phyloP scores from a whole-genome alignment of 306 rosid genomes.

The Sindora glabra region DNA sequence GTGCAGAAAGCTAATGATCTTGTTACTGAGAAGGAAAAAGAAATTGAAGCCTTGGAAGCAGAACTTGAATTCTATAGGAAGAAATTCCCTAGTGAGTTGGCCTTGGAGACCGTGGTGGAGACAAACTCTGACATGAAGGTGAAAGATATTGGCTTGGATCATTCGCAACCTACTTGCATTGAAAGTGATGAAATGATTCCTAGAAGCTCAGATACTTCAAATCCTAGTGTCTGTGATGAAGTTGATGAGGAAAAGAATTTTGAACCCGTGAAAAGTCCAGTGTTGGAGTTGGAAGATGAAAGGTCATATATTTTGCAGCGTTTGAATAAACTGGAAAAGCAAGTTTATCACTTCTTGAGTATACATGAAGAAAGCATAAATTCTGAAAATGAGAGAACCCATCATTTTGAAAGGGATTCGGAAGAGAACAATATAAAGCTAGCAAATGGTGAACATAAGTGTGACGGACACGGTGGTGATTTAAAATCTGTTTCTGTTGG shows the following conservation, averaged over 20 bases:
- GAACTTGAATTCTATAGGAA: conserved; percentile 50
- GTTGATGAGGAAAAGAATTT: conserved; percentile 25
- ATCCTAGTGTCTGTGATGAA: conserved; percentile 18
- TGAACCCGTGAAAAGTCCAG: conserved; percentile 20
- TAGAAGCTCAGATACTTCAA: conserved; percentile 21
- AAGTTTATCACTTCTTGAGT: conserved; percentile 40
- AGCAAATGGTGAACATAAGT: conserved; percentile 22
- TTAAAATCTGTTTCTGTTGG: conserved; percentile 31
- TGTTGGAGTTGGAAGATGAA: conserved; percentile 51
- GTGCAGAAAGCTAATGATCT: conserved; percentile 57
- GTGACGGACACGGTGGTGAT: conserved; percentile 16
- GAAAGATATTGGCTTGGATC: conserved; percentile 71
- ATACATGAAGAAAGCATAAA: conserved; percentile 17
- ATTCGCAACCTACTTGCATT: conserved; percentile 23
- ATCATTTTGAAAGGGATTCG: conserved; percentile 11
- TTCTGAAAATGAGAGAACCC: conserved; percentile 16
- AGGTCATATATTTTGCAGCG: conserved; percentile 39
- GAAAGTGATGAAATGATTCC: conserved; percentile 23
- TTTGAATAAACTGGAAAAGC: conserved; percentile 65
- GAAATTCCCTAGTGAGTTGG: conserved; percentile 43
- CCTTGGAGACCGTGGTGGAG: conserved; percentile 26
- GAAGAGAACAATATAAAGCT: conserved; percentile 17
- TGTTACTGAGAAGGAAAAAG: conserved; percentile 68
- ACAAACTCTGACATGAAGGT: conserved; percentile 42
- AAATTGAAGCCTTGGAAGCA: conserved; percentile 52